Percentiles rank a stretch among this genome's conserved stretches.
These are phyloP conservation scores for Stachybotrys echinatus DNA, from an alignment of 2,329 filamentous ascomycete species.

Conservation along the genomic window DNA sequence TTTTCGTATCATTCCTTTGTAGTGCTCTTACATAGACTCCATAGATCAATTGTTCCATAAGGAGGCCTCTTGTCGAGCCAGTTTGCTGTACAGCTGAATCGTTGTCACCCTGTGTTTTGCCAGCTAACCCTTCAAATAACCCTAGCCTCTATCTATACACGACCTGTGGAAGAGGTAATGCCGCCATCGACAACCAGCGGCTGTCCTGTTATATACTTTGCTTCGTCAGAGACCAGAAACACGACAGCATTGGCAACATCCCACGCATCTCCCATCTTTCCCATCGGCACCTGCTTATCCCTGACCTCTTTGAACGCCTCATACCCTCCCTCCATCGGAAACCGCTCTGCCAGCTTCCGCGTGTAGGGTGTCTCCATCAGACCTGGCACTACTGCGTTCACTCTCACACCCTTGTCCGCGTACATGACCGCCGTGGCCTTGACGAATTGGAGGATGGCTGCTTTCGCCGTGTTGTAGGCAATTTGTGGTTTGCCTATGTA, in stretches of 20 bases:
- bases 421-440: conserved; percentile 46
- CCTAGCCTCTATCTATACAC: conserved; percentile 4
- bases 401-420: conserved; percentile 36
- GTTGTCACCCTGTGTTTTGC: too few relatives aligned
- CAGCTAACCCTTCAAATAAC: too few relatives aligned
- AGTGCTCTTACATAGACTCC: too few relatives aligned
- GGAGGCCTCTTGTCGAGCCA: too few relatives aligned
- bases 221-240: conserved; percentile 53
- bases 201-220: conserved; percentile 55
- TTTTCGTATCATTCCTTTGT: too few relatives aligned
- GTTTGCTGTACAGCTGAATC: too few relatives aligned
- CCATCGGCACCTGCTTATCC: conserved; percentile 52
- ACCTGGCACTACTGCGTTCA: conserved; percentile 52
- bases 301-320: conserved; percentile 46
- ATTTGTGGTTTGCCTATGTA: conserved; percentile 46
- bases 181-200: conserved; percentile 45
- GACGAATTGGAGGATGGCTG: conserved; percentile 45
- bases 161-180: conserved; percentile 32
- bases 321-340: conserved; percentile 35
- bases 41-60: too few relatives aligned
- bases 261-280: conserved; percentile 53
- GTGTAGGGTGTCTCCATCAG: conserved; percentile 52
- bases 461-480: conserved; percentile 47
- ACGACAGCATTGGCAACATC: conserved; percentile 53
- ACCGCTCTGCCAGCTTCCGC: conserved; percentile 36